Percentiles rank a stretch among this genome's conserved stretches.
Conservation (phyloP, 176 grass and related monocot genomes). For the Poa pratensis region DNA sequence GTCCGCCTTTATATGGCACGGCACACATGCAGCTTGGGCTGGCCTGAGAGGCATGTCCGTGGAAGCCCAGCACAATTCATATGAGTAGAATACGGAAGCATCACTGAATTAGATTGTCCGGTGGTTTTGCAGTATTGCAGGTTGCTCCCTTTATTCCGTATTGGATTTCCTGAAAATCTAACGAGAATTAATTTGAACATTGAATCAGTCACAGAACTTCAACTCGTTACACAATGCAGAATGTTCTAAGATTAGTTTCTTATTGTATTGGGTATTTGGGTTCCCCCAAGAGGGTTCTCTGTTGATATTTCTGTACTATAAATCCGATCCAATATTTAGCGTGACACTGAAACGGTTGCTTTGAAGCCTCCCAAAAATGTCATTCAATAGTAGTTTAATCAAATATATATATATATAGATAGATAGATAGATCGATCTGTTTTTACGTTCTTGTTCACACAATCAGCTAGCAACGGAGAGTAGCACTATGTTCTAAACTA, state of each 20-base stretch:
- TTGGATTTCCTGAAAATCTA: slow-evolving; percentile 69
- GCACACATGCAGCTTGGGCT: slow-evolving; percentile 66
- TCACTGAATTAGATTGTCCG: slow-evolving; percentile 25
- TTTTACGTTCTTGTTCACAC: not conserved
- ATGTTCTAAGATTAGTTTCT: slow-evolving; percentile 58
- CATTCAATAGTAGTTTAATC: too few relatives aligned
- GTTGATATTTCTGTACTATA: slow-evolving; percentile 45
- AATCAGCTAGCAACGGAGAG: not conserved
- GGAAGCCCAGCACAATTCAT: slow-evolving; percentile 16
- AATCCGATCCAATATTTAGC: slow-evolving; percentile 47
- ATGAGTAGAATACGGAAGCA: slow-evolving; percentile 43
- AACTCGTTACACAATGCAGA: not conserved
- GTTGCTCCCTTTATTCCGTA: slow-evolving; percentile 40
- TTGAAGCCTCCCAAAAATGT: slow-evolving; percentile 58
- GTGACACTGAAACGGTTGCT: slow-evolving; percentile 74
- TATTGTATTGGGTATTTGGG: slow-evolving; percentile 43
- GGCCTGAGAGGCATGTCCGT: slow-evolving; percentile 34
- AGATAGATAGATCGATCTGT: not conserved
- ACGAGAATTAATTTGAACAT: not conserved
- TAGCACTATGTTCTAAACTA: not conserved
- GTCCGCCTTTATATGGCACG: slow-evolving; percentile 71
- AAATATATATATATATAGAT: too few relatives aligned
- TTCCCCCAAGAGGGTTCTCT: slow-evolving; percentile 29
- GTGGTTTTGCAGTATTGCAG: slow-evolving; percentile 50
- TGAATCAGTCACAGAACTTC: not conserved